Base-by-base conservation (phyloP, 2,329 filamentous ascomycete genomes). In the Paracoccidioides lutzii region DNA sequence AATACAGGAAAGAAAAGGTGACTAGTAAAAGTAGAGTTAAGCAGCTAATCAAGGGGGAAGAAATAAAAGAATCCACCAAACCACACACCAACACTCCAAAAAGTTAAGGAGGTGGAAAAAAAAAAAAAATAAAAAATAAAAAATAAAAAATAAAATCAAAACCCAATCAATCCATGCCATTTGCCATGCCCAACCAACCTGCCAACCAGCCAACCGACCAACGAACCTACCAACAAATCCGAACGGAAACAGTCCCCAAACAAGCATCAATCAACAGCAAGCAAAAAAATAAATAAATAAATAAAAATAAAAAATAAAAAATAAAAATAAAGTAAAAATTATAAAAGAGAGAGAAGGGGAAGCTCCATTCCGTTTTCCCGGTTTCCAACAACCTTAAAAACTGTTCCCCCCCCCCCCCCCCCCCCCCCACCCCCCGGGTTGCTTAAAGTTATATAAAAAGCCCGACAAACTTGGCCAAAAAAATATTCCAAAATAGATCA, bases 11-110 rank as follows among this genome's bases (percentile, higher is more conserved):
- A 53, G 54, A 55, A 59, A 54, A 59, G 57, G 22, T 22, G 22
- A 22, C 55, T 62, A 35, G 54, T 48, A 62, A 59, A 65, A 59
- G 59, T 59, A 63, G 64, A 62, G 15, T 43, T 2, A 63, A 62
- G 60, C 44, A 50, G 37, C 43, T 45, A 46, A 50, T 53, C 32
- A 52, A 45, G 28, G 42, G 52, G 32, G 48, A 44, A 67, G 63
- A 52, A 68, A 71, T 35, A 33, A 70, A 75, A 12, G 28, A 45
- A 35, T 45, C 42, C 53, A 42, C 40, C 52, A 53, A 44, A 53
- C 52, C 40, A 44, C 41, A 33, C 52, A 37, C 41, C 52, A 51
- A 37, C 49, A 52, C 49, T 52, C 49, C 38, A 42, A 15, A 52
- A 33, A 14, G 6, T 41, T 52, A 22, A 22, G 22, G 45, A 54